Evolutionary conservation across 306 rosid genomes (phyloP).

Genomic region (Gleditsia sinensis): DNA sequence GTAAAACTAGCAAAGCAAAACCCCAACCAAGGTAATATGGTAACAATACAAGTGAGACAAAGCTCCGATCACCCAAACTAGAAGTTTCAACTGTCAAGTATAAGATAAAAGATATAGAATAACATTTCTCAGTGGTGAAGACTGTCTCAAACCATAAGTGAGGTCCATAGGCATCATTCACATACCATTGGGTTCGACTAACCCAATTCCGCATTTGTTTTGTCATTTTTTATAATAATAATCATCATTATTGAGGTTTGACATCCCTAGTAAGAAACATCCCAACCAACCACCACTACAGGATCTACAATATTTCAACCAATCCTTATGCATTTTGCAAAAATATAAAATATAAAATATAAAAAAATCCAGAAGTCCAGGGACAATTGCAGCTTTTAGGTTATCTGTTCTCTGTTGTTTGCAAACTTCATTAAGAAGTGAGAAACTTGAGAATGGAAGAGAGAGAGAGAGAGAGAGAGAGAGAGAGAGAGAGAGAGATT

Average conservation of each 20-base stretch:
- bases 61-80: conserved; percentile 10
- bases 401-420: conserved; percentile 2
- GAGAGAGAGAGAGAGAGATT: not conserved
- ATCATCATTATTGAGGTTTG: not conserved
- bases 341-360: too few species aligned
- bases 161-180: not conserved
- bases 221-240: too few species aligned
- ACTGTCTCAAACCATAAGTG: conserved; percentile 12
- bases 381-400: not conserved
- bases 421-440: conserved; percentile 13
- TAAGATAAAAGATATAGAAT: not conserved
- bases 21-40: not conserved
- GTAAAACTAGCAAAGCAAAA: not conserved
- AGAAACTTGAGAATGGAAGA: conserved; percentile 1
- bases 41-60: not conserved
- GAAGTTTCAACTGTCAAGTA: not conserved
- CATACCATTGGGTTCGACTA: not conserved
- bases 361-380: not conserved
- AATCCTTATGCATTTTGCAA: conserved; percentile 13
- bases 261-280: not conserved
- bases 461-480: not conserved
- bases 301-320: conserved; percentile 11
- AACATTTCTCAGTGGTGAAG: not conserved
- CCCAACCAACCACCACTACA: too few species aligned
- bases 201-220: too few species aligned